phyloP scores from a whole-genome alignment of 495 filamentous ascomycete genomes.

The Talaromyces liani region DNA sequence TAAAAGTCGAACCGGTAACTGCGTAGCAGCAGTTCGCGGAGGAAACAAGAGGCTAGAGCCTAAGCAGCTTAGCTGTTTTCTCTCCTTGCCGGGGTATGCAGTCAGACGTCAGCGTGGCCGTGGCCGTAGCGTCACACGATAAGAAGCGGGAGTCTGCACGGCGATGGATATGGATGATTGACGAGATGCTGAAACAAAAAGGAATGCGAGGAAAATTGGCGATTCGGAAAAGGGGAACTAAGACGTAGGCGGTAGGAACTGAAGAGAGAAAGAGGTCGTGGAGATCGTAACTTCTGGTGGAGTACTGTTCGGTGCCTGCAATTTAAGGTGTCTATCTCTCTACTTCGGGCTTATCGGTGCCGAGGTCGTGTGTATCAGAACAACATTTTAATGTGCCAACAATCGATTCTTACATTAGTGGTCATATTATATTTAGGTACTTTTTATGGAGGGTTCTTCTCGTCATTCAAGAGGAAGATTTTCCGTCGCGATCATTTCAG shows the following conservation, averaged over 20 bases:
- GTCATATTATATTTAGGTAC: background rate
- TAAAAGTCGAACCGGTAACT: background rate
- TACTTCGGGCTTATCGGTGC: background rate
- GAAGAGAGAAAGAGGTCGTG: slow-evolving; percentile 5
- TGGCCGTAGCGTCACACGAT: background rate
- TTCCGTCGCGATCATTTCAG: background rate
- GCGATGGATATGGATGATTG: slow-evolving; percentile 5
- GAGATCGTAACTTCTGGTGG: background rate
- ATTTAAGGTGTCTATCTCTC: background rate
- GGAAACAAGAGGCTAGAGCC: background rate
- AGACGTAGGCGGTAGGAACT: background rate
- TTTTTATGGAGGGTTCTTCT: background rate
- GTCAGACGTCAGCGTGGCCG: background rate
- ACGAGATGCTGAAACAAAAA: background rate
- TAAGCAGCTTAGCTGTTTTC: background rate
- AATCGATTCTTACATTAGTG: background rate
- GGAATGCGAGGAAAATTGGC: slow-evolving; percentile 12
- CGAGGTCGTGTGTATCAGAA: background rate
- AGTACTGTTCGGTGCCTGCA: background rate
- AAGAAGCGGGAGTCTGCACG: background rate
- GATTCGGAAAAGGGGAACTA: slow-evolving; percentile 16
- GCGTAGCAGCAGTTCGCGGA: slow-evolving; percentile 6
- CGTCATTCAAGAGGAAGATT: background rate
- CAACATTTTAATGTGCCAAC: background rate
- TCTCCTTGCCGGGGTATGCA: background rate